Percentiles rank a stretch among this genome's conserved stretches.
Evolutionary conservation across 768 basidiomycete genomes (phyloP).

Genomic region (Lentinula guzmanii): DNA sequence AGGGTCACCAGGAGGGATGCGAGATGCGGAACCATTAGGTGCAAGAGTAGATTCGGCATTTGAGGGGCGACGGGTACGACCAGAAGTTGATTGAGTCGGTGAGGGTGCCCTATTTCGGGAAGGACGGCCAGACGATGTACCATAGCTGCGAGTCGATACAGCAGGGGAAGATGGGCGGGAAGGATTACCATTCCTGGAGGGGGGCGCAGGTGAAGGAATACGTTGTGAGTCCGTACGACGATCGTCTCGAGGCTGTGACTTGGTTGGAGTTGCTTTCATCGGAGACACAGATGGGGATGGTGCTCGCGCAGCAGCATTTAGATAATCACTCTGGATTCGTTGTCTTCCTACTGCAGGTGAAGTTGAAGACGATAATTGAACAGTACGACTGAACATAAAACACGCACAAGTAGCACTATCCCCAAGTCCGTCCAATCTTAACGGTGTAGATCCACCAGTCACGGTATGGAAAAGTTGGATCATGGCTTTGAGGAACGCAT

Average conservation of each 20-base stretch:
- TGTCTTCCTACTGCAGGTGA: conserved; percentile 11
- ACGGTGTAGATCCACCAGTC: conserved; percentile 31
- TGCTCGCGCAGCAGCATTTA: conserved; percentile 7
- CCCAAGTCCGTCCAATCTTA: conserved; percentile 58
- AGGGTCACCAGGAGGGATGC: conserved; percentile 15
- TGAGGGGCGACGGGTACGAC: conserved; percentile 33
- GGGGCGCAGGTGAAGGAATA: conserved; percentile 13
- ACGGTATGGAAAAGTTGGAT: conserved; percentile 55
- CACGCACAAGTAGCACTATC: conserved; percentile 27
- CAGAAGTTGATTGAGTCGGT: conserved; percentile 9
- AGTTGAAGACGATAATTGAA: neutral
- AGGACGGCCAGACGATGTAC: conserved; percentile 11
- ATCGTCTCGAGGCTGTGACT: conserved; percentile 17
- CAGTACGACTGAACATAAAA: neutral
- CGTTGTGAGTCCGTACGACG: conserved; percentile 15
- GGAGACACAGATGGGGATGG: conserved; percentile 13
- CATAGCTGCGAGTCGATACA: conserved; percentile 18
- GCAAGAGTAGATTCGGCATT: conserved; percentile 30
- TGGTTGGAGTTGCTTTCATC: conserved; percentile 4
- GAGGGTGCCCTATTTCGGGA: conserved; percentile 20
- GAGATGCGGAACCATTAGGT: conserved; percentile 10
- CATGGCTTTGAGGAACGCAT: conserved; percentile 60
- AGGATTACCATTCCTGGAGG: conserved; percentile 18
- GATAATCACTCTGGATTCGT: conserved; percentile 15
- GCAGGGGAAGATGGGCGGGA: conserved; percentile 38